Base-by-base conservation (phyloP, 2,329 filamentous ascomycete genomes). In the Verticillium isaacii region DNA sequence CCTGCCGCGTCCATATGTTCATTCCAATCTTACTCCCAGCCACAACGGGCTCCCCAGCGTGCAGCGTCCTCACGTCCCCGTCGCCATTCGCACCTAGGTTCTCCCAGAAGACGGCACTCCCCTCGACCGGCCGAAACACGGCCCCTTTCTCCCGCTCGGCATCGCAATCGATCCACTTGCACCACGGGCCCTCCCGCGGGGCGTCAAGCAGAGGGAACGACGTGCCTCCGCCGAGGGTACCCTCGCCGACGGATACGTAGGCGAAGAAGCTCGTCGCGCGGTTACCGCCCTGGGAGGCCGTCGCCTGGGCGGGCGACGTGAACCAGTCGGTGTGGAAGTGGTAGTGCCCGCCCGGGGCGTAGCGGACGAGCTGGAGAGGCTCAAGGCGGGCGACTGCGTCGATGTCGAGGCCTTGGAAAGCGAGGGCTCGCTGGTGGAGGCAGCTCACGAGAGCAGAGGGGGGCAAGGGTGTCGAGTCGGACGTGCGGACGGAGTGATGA, bases 311-410 rank as follows among this genome's bases (percentile, higher is more conserved):
- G 2, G 72, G 67, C 59, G 77, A 74, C 4, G 75, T 76, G 71
- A 80, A 82, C 80, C 81, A 82, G 71, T 83, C 81, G 4, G 78
- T 81, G 71, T 82, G 81, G 67, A 77, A 80, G 66, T 81, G 77
- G 68, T 80, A 82, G 61, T 74, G 77, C 66, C 80, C 77, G 15
- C 77, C 77, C 12, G 67, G 63, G 36, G 69, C 75, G 66, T 83
- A 82, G 65, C 76, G 76, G 60, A 82, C 80, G 4, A 82, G 76
- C 68, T 82, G 80, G 14, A 82, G 68, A 0, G 80, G 78, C 69
- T 82, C 79, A 11, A 82, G 72, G 61, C 79, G 72, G 2, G 66
- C 62, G 34, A 71, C 74, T 1, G 59, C 34, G 5, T 60, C 62
- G n/a, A 66, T 61, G 64, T 75, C 72, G 61, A 77, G 74, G 62